Evolutionary conservation across 495 filamentous ascomycete genomes (phyloP).

Genomic region (Neurospora sublineolata): DNA sequence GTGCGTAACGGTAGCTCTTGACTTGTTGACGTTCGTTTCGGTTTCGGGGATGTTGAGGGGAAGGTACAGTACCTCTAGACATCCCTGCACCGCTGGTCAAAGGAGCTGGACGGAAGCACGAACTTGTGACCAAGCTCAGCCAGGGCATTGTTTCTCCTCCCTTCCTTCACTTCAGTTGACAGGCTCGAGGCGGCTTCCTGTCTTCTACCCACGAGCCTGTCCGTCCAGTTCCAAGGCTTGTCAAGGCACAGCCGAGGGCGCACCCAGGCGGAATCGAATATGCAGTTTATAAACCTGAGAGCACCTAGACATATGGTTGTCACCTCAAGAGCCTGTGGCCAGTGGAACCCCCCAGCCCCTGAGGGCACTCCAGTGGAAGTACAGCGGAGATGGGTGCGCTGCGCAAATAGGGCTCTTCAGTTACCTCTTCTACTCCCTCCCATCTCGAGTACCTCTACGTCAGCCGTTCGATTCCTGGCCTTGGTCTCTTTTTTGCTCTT

Average conservation of each 20-base stretch:
- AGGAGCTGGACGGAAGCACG: neutral
- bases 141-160: neutral
- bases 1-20: neutral
- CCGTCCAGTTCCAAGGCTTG: too few species aligned
- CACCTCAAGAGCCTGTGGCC: neutral
- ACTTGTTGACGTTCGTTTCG: neutral
- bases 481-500: neutral
- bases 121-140: neutral
- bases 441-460: neutral
- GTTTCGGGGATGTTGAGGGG: neutral
- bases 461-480: neutral
- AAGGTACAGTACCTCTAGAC: neutral
- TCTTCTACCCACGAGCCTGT: neutral
- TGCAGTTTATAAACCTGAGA: neutral
- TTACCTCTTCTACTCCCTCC: neutral
- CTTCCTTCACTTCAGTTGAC: neutral
- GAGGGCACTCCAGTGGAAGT: neutral
- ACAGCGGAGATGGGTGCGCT: neutral
- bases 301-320: neutral
- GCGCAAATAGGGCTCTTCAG: neutral
- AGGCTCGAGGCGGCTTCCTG: neutral
- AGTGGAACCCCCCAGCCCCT: neutral
- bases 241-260: too few species aligned
- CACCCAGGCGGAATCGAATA: neutral
- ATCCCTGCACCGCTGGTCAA: neutral